These are phyloP conservation scores for Fallopia convolvulus DNA, from an alignment of 148 eudicot genomes.

Conservation along the genomic window DNA sequence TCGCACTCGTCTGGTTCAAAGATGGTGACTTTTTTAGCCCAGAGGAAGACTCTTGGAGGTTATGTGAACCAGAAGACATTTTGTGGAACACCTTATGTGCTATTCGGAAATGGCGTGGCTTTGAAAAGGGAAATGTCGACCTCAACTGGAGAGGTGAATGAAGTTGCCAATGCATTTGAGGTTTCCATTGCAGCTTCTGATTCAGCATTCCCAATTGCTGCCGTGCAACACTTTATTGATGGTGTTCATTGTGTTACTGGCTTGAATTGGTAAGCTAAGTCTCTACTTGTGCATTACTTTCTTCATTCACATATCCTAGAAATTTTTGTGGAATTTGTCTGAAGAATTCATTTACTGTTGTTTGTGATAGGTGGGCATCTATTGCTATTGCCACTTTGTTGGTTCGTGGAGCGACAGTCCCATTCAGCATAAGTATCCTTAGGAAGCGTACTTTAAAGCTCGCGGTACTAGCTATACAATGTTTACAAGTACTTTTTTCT, in stretches of 20 bases:
- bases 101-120: constrained; percentile 12
- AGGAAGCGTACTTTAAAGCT: too few relatives aligned
- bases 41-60: constrained; percentile 31
- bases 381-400: too few relatives aligned
- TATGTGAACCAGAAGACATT: constrained; percentile 6
- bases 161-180: constrained; percentile 17
- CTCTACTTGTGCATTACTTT: neutral
- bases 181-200: constrained; percentile 76
- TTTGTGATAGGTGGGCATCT: too few relatives aligned
- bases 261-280: constrained; percentile 38
- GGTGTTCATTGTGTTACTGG: constrained; percentile 52
- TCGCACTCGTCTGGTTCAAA: neutral
- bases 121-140: neutral
- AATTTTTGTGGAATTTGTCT: too few relatives aligned
- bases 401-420: too few relatives aligned
- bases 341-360: too few relatives aligned
- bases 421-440: too few relatives aligned
- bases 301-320: too few relatives aligned
- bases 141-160: too few relatives aligned
- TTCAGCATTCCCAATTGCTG: constrained; percentile 62
- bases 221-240: constrained; percentile 57
- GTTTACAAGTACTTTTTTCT: too few relatives aligned
- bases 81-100: constrained; percentile 23
- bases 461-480: too few relatives aligned
- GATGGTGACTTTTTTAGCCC: constrained; percentile 14